Evolutionary conservation across 352 stramenopile species (phyloP).

Genomic region (Phytophthora kernoviae): DNA sequence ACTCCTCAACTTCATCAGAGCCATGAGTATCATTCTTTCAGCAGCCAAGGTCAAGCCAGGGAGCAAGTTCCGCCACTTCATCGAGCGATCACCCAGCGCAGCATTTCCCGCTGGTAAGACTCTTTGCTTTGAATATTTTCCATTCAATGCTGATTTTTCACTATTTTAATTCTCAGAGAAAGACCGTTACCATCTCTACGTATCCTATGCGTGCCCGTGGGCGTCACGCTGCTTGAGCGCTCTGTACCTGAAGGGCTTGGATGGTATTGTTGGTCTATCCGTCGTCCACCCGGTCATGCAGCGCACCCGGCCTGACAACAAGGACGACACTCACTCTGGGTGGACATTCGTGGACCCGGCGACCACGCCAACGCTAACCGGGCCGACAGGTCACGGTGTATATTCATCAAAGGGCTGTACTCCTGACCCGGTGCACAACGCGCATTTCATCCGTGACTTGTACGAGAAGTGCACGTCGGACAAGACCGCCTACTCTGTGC

Average conservation of each 20-base stretch:
- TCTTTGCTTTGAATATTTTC: background rate
- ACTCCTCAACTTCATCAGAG: background rate
- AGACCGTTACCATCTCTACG: slow-evolving; percentile 86
- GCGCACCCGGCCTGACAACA: slow-evolving; percentile 65
- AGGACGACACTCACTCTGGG: slow-evolving; percentile 76
- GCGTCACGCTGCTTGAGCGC: slow-evolving; percentile 60
- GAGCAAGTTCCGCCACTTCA: slow-evolving; percentile 36
- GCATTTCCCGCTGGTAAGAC: slow-evolving; percentile 30
- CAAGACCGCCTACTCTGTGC: slow-evolving; percentile 91
- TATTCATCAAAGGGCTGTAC: slow-evolving; percentile 43
- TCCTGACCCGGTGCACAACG: slow-evolving; percentile 68
- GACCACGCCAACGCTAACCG: slow-evolving; percentile 36
- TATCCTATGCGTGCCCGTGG: slow-evolving; percentile 91
- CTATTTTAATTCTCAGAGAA: slow-evolving; percentile 20
- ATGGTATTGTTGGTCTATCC: slow-evolving; percentile 88
- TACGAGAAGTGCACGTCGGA: slow-evolving; percentile 78
- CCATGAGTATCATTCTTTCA: slow-evolving; percentile 14
- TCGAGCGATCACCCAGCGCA: slow-evolving; percentile 20
- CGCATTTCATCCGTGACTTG: slow-evolving; percentile 83
- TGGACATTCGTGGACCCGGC: slow-evolving; percentile 84
- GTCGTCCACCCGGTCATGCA: slow-evolving; percentile 78
- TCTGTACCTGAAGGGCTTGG: slow-evolving; percentile 88
- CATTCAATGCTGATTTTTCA: background rate
- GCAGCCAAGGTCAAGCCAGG: slow-evolving; percentile 16
- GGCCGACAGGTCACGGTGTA: slow-evolving; percentile 33